phyloP scores from a whole-genome alignment of 768 basidiomycete species.

The Phylloporus sp. region DNA sequence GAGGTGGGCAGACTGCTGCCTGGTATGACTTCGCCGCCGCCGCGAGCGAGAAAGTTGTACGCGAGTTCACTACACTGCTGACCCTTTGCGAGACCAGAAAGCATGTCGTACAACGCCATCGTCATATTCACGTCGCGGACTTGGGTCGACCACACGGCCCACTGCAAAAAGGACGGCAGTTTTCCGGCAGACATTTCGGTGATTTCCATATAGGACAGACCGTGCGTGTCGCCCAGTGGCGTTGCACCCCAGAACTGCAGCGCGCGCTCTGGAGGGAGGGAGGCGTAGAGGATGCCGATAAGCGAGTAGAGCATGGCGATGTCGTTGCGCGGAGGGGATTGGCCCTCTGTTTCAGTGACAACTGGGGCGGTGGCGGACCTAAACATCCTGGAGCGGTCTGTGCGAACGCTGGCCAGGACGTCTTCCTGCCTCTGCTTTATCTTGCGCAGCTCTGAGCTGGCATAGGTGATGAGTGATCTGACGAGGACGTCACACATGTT shows the following conservation, averaged over 20 bases:
- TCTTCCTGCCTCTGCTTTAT: constrained; percentile 92
- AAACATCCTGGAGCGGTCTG: constrained; percentile 53
- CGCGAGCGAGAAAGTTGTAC: constrained; percentile 82
- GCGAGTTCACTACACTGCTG: constrained; percentile 81
- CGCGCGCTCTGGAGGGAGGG: constrained; percentile 68
- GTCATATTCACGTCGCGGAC: constrained; percentile 67
- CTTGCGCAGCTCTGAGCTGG: constrained; percentile 76
- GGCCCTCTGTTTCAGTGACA: constrained; percentile 37
- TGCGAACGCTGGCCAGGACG: constrained; percentile 60
- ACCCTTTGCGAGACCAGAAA: constrained; percentile 77
- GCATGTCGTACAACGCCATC: constrained; percentile 84
- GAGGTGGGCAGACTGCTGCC: constrained; percentile 47
- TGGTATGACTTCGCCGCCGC: constrained; percentile 63
- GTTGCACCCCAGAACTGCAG: constrained; percentile 84
- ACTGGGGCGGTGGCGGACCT: constrained; percentile 41
- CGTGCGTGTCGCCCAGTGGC: constrained; percentile 37
- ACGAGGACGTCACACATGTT: constrained; percentile 66
- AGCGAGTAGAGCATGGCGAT: constrained; percentile 80
- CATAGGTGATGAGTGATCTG: constrained; percentile 65
- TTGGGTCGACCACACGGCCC: constrained; percentile 86
- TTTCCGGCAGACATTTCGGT: constrained; percentile 59
- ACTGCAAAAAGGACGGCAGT: constrained; percentile 75
- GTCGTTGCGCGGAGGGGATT: constrained; percentile 65
- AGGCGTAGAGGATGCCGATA: constrained; percentile 74
- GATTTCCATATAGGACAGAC: constrained; percentile 50